phyloP scores from a whole-genome alignment of 345 rosid species.

The Salix udensis region DNA sequence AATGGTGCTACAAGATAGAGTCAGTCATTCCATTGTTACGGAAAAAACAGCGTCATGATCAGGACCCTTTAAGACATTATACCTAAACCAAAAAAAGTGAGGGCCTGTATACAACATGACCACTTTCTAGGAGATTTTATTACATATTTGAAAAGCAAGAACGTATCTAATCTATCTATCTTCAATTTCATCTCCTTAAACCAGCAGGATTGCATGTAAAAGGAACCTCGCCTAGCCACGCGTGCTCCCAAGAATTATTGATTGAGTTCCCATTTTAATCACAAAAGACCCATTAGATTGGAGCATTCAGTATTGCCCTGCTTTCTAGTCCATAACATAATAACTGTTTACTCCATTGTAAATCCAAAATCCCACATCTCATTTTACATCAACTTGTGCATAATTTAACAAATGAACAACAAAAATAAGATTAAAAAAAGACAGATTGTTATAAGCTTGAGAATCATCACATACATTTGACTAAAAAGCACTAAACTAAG shows the following conservation, averaged over 20 bases:
- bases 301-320: background rate
- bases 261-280: background rate
- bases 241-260: background rate
- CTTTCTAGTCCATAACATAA: background rate
- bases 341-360: background rate
- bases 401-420: background rate
- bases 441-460: background rate
- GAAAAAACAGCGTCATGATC: background rate
- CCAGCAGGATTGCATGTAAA: background rate
- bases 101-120: background rate
- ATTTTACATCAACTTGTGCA: background rate
- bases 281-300: background rate
- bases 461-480: background rate
- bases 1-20: background rate
- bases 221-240: background rate
- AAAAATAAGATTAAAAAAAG: background rate
- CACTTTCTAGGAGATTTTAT: background rate
- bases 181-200: background rate
- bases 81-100: background rate
- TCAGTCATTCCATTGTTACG: background rate
- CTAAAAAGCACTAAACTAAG: background rate
- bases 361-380: background rate
- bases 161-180: background rate
- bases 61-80: background rate
- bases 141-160: background rate